phyloP scores from a whole-genome alignment of 768 basidiomycete genomes.

The Lyophyllum shimeji region DNA sequence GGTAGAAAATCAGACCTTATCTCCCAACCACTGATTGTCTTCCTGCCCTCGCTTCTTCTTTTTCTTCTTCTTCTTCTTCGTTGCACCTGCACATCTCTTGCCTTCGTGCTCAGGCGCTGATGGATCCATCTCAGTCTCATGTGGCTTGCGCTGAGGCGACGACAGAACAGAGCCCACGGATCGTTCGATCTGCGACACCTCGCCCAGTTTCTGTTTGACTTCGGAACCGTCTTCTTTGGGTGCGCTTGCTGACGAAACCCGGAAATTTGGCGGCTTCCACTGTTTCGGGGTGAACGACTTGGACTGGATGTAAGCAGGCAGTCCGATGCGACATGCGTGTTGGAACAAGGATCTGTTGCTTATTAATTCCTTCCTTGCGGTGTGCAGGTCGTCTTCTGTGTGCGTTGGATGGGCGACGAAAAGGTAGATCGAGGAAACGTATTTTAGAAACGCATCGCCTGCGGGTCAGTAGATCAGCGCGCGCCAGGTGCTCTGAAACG shows the following conservation, averaged over 20 bases:
- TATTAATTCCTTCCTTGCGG: conserved; percentile 65
- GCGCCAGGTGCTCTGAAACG: neutral
- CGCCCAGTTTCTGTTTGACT: neutral
- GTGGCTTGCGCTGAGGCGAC: too few species aligned
- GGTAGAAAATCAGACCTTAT: conserved; percentile 56
- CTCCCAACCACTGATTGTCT: conserved; percentile 58
- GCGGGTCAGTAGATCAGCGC: conserved; percentile 9
- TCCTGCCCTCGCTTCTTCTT: conserved; percentile 32
- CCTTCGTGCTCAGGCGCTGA: neutral
- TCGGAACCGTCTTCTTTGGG: neutral
- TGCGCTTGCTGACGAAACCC: conserved; percentile 1
- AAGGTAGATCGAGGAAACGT: conserved; percentile 69
- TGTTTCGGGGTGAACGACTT: conserved; percentile 65
- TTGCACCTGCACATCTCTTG: conserved; percentile 10
- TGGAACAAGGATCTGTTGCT: conserved; percentile 68
- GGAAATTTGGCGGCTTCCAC: conserved; percentile 60
- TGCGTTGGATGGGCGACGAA: conserved; percentile 67
- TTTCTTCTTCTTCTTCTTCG: conserved; percentile 29
- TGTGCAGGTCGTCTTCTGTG: conserved; percentile 68
- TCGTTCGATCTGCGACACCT: neutral
- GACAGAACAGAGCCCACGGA: neutral
- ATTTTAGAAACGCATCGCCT: conserved; percentile 88
- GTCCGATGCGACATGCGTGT: conserved; percentile 53
- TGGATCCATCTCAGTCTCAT: neutral
- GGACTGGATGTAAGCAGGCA: conserved; percentile 73